phyloP scores from a whole-genome alignment of 768 basidiomycete species.

The Gloeopeniophorella convolvens region DNA sequence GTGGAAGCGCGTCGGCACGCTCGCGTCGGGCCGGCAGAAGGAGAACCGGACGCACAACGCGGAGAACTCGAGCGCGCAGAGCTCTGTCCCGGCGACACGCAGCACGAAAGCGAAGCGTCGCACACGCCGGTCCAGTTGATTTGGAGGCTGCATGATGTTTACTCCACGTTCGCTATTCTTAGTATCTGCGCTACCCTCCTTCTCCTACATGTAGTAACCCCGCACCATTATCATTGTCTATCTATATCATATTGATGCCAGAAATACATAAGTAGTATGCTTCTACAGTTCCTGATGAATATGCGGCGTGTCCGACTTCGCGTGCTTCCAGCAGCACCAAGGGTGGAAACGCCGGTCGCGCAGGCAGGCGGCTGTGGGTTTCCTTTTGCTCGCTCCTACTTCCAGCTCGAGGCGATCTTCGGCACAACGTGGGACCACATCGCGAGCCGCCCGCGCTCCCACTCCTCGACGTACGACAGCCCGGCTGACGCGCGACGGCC shows the following conservation, averaged over 20 bases:
- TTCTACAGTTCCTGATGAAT: too few species aligned
- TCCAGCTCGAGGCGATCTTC: slow-evolving; percentile 79
- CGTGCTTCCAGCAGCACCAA: too few species aligned
- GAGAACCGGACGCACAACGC: slow-evolving; percentile 26
- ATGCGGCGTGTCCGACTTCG: too few species aligned
- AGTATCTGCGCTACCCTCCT: too few species aligned
- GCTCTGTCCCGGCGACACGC: not conserved
- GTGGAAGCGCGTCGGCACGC: slow-evolving; percentile 41
- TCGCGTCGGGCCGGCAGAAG: slow-evolving; percentile 16
- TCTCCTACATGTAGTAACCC: too few species aligned
- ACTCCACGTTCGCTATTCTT: too few species aligned
- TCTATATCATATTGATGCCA: too few species aligned
- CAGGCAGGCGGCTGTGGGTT: not conserved
- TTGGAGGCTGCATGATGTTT: not conserved
- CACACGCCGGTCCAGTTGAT: slow-evolving; percentile 3
- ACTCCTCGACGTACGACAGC: slow-evolving; percentile 66
- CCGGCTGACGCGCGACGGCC: slow-evolving; percentile 56
- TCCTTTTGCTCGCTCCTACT: slow-evolving; percentile 23
- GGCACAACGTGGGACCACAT: slow-evolving; percentile 63
- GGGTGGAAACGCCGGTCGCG: too few species aligned
- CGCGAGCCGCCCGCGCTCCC: slow-evolving; percentile 66
- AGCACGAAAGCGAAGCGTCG: slow-evolving; percentile 6
- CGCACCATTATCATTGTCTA: too few species aligned
- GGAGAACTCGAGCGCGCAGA: slow-evolving; percentile 30
- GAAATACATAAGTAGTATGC: too few species aligned